Base-by-base conservation (phyloP, 148 eudicot genomes). In the Selenicereus undatus region DNA sequence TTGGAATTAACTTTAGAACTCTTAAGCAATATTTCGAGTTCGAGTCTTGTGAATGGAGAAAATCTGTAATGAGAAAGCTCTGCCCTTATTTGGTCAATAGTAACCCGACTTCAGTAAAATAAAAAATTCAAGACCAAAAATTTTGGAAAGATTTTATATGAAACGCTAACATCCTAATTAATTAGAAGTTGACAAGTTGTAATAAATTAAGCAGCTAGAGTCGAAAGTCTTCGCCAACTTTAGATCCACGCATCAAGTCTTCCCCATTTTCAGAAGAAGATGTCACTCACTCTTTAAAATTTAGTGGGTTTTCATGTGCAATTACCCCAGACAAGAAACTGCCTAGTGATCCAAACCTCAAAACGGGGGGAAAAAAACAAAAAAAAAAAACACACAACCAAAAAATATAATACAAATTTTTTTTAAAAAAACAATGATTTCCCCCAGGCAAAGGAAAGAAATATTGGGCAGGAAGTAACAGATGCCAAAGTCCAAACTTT, bases 401-500 rank as follows among this genome's bases (percentile, higher is more conserved):
- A 43, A 13, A 10, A 43, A 22, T 11, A 5, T 12, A 22, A 45
- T 74, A 3, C 1, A 54, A 7, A 21, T n/a, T n/a, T n/a, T n/a
- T n/a, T n/a, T n/a, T n/a, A 36, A 71, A 36, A 35, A 35, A 21
- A 22, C 50, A 17, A 71, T 4, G 2, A 8, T 32, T 69, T 70
- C 6, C 22, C 36, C 74, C 74, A 71, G 36, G 50, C 75, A 73
- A 71, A 21, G 3, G 43, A 29, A 52, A 32, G 43, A 29, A 52
- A 75, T 6, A 14, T 5, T 27, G 24, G 27, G 21, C 7, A 12
- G 62, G 52, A 48, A 48, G 1, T 10, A 3, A 36, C 48, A 30
- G 24, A 74, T 24, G 74, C 35, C 74, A 81, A 52, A 35, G n/a
- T 30, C 69, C 18, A 14, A 80, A 26, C 68, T 64, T 64, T 64